Conservation (phyloP, 2,329 filamentous ascomycete genomes). For the Fusarium sp. region DNA sequence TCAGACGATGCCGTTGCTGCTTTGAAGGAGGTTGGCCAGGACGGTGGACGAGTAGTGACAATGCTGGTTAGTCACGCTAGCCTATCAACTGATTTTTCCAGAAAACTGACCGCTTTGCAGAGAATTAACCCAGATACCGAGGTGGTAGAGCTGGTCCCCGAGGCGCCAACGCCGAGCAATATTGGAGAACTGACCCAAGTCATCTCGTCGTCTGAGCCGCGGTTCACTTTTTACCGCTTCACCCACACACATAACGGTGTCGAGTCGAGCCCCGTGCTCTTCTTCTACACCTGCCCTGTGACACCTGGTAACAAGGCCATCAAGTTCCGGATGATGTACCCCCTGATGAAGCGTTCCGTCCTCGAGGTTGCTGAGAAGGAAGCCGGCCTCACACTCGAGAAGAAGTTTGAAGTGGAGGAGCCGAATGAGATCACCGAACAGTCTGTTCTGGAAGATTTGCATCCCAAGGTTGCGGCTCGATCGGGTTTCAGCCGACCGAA, state of each 20-base stretch:
- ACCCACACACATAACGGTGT: conserved; percentile 65
- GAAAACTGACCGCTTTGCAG: conserved; percentile 52
- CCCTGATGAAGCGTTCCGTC: conserved; percentile 74
- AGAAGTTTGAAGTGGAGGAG: conserved; percentile 76
- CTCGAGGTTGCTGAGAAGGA: conserved; percentile 73
- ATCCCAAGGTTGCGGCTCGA: conserved; percentile 72
- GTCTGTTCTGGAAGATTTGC: conserved; percentile 72
- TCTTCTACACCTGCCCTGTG: conserved; percentile 84
- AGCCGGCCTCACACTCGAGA: conserved; percentile 73
- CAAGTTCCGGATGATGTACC: conserved; percentile 88
- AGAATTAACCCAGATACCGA: conserved; percentile 79
- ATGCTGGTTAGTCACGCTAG: conserved; percentile 67
- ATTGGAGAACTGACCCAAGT: conserved; percentile 67
- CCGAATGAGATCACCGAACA: conserved; percentile 77
- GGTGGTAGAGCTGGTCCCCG: conserved; percentile 71
- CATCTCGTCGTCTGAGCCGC: conserved; percentile 75
- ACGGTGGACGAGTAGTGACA: conserved; percentile 64
- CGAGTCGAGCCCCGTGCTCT: conserved; percentile 71
- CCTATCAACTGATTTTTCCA: not conserved
- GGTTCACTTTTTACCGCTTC: conserved; percentile 82
- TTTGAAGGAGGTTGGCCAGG: conserved; percentile 67
- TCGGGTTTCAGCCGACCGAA: conserved; percentile 81
- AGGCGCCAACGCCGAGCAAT: conserved; percentile 62
- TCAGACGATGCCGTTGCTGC: conserved; percentile 72
- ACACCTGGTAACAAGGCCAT: conserved; percentile 73